Conservation (phyloP, 129 eudicot species). For the Escallonia herrerae region DNA sequence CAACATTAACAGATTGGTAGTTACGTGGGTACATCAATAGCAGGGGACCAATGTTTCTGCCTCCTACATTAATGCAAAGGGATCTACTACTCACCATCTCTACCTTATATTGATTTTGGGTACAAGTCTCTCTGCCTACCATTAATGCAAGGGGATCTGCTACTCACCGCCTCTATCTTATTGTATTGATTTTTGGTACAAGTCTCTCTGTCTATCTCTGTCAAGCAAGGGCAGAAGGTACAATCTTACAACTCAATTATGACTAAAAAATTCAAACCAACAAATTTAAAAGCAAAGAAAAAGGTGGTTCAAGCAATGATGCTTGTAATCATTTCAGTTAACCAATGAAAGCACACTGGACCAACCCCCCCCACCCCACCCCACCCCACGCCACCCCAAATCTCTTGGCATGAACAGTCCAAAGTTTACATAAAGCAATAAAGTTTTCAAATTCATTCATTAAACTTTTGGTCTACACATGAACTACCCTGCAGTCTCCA, state of each 20-base stretch:
- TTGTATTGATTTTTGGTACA: too few species aligned
- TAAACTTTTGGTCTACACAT: background rate
- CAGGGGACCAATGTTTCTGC: background rate
- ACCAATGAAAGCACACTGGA: slow-evolving; percentile 8
- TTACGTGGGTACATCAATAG: background rate
- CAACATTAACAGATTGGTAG: background rate
- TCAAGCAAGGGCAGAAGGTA: background rate
- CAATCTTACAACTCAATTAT: slow-evolving; percentile 11
- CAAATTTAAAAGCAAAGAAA: slow-evolving; percentile 9
- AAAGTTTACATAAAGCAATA: slow-evolving; percentile 19
- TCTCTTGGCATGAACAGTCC: slow-evolving; percentile 19
- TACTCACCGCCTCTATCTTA: too few species aligned
- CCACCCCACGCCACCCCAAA: too few species aligned
- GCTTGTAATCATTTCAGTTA: slow-evolving; percentile 16
- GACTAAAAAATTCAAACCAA: slow-evolving; percentile 10
- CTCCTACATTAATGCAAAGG: slow-evolving; percentile 2
- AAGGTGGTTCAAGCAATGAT: slow-evolving; percentile 13
- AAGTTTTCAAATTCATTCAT: background rate
- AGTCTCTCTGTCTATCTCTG: background rate
- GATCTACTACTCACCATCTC: background rate
- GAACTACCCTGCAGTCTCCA: slow-evolving; percentile 3
- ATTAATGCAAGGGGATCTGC: too few species aligned
- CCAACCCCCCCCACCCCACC: too few species aligned
- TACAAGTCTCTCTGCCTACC: too few species aligned
- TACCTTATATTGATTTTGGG: too few species aligned